A percentile compares a stretch with the other conserved stretches of the same genome.
phyloP scores from a whole-genome alignment of 1,284 basidiomycete species.

The Rhizopogon parksii region DNA sequence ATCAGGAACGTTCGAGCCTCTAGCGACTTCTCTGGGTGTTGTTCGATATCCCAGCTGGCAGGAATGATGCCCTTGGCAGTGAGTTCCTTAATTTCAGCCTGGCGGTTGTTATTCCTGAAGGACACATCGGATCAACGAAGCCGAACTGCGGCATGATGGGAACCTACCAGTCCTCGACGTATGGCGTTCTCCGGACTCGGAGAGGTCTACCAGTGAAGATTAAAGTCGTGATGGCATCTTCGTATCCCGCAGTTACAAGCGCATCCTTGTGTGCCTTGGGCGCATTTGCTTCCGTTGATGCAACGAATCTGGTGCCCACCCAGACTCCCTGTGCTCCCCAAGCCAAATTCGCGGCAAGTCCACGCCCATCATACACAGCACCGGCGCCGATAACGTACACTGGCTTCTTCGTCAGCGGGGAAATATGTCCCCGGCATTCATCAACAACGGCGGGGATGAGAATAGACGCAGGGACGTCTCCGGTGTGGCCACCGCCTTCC shows the following conservation, averaged over 20 bases:
- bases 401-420: constrained; percentile 72
- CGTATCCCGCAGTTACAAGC: constrained; percentile 56
- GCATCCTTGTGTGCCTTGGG: constrained; percentile 80
- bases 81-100: constrained; percentile 68
- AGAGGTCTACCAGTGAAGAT: constrained; percentile 88
- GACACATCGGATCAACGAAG: constrained; percentile 5
- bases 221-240: constrained; percentile 70
- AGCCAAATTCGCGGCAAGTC: constrained; percentile 78
- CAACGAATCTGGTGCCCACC: constrained; percentile 87
- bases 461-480: constrained; percentile 64
- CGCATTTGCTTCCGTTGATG: constrained; percentile 72
- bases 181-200: constrained; percentile 74
- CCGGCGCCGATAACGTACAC: constrained; percentile 82
- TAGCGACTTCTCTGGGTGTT: constrained; percentile 68
- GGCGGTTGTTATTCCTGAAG: constrained; percentile 56
- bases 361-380: constrained; percentile 79
- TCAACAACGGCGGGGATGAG: constrained; percentile 86
- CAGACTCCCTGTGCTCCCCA: constrained; percentile 78
- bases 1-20: constrained; percentile 63
- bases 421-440: constrained; percentile 63
- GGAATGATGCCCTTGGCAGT: constrained; percentile 76
- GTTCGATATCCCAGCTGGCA: constrained; percentile 59
- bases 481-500: constrained; percentile 83
- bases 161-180: constrained; percentile 69
- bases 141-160: not conserved